Evolutionary conservation across 1,139 yeast genomes (phyloP).

Genomic region (Taphrina confusa): DNA sequence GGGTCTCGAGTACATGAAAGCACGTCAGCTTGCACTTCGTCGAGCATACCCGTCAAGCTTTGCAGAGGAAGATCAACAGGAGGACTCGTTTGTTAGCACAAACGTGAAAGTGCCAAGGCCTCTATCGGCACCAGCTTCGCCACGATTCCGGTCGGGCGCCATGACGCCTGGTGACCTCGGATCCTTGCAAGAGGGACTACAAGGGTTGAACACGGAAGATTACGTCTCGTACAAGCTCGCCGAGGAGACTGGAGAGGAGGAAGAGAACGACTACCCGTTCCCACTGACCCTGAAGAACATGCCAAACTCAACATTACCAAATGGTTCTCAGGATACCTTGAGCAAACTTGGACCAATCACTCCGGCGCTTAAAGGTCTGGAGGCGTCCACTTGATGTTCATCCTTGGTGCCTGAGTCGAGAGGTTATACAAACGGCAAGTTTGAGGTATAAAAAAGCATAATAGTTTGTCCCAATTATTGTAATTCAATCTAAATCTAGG

Average conservation of each 20-base stretch:
- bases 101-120: constrained; percentile 81
- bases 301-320: constrained; percentile 15
- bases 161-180: constrained; percentile 99
- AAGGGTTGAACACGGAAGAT: constrained; percentile 72
- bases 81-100: constrained; percentile 58
- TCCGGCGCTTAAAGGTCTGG: constrained; percentile 29
- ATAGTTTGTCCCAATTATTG: no score
- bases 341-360: constrained; percentile 28
- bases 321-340: constrained; percentile 14
- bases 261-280: constrained; percentile 31
- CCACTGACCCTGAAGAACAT: constrained; percentile 29
- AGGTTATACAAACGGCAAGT: no score
- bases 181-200: constrained; percentile 85
- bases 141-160: constrained; percentile 65
- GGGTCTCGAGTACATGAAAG: constrained; percentile 96
- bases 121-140: constrained; percentile 93
- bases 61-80: constrained; percentile 46
- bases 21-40: constrained; percentile 85
- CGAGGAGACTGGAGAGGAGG: constrained; percentile 48
- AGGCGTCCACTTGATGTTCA: not conserved
- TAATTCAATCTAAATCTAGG: no score
- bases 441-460: no score
- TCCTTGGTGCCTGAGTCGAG: no score
- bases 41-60: constrained; percentile 92
- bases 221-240: constrained; percentile 78